Base-by-base conservation (phyloP, 768 basidiomycete genomes). In the Xerocomellus intermedius region DNA sequence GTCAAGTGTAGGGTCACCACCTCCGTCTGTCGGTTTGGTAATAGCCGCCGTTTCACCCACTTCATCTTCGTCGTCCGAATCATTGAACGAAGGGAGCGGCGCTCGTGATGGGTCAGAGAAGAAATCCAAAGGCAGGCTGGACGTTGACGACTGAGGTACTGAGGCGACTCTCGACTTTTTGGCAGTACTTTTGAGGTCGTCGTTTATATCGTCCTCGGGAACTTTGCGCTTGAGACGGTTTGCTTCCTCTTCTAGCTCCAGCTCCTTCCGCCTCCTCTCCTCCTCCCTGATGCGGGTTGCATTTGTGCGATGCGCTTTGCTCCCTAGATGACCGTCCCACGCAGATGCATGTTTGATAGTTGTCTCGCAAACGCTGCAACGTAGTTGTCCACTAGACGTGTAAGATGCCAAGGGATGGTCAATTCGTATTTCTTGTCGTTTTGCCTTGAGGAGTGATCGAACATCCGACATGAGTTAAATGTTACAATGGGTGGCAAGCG, bases 321-420 rank as follows among this genome's bases (percentile, higher is more conserved):
- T 90, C 13, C 86, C 90, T 19, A 94, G 68, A 71, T 94, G 91
- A 21, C 91, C 89, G 55, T 91, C 84, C 91, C 91, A 94, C n/a
- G 87, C 87, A 24, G 87, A 82, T 4, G 88, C 80, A 63, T 91
- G 83, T 63, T 91, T 93, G 53, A 94, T 77, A 19, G 71, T 54
- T 12, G 75, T 79, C 2, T 77, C 77, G 64, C 91, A 94, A 24
- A 83, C 80, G 5, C 75, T 64, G 62, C 91, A 94, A 54, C 83
- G 81, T 28, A 94, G 76, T 64, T 88, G 85, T 43, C 89, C 88
- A 26, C 73, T 73, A 5, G 81, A 61, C 24, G 73, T 82, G 66
- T 94, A 93, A 4, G 84, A 71, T 7, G 91, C 91, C 41, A 85
- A 76, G 2, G 88, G 87, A 64, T 94, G 91, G 28, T 76, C 74